Conservation (phyloP, 305 asterid genomes). For the Fraxinus dipetala region DNA sequence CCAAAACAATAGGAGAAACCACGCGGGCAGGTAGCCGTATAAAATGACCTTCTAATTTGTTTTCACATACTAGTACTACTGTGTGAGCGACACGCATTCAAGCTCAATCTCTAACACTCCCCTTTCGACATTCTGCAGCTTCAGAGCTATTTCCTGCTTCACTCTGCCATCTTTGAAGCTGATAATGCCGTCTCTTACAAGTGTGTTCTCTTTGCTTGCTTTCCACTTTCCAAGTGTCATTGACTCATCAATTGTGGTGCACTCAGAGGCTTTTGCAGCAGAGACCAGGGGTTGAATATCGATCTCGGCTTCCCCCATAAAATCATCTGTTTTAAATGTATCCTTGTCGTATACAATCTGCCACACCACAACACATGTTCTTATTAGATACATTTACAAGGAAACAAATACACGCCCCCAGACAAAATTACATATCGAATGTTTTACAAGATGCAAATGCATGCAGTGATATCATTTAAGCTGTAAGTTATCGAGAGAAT, state of each 20-base stretch:
- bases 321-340: slow-evolving; percentile 81
- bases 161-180: slow-evolving; percentile 62
- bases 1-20: not conserved
- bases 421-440: not conserved
- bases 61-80: slow-evolving; percentile 30
- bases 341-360: slow-evolving; percentile 94
- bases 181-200: slow-evolving; percentile 55
- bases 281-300: slow-evolving; percentile 74
- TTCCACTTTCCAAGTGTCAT: slow-evolving; percentile 47
- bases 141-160: slow-evolving; percentile 69
- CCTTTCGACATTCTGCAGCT: slow-evolving; percentile 79
- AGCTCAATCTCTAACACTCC: slow-evolving; percentile 86
- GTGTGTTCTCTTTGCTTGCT: slow-evolving; percentile 55
- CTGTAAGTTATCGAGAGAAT: not conserved
- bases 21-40: not conserved
- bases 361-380: slow-evolving; percentile 14
- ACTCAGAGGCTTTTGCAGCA: slow-evolving; percentile 73
- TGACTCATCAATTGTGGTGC: slow-evolving; percentile 38
- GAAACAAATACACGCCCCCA: not conserved
- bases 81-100: slow-evolving; percentile 84
- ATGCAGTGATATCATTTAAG: not conserved
- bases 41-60: not conserved
- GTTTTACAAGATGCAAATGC: not conserved
- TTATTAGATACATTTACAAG: not conserved
- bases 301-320: slow-evolving; percentile 94